phyloP scores from a whole-genome alignment of 257 asterid genomes.

The Scutellaria galericulata region DNA sequence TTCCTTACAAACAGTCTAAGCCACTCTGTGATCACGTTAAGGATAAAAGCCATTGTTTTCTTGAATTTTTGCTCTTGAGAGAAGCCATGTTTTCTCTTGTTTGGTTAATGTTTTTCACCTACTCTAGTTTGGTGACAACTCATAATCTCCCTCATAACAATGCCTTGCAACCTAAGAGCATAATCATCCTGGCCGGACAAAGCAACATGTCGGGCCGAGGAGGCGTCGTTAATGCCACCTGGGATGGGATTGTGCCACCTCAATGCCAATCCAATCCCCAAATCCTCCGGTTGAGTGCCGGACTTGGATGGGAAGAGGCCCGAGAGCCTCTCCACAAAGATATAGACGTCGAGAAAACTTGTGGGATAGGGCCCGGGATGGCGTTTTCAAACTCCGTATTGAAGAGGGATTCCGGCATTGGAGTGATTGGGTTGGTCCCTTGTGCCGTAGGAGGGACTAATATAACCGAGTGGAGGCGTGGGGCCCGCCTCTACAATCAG shows the following conservation, averaged over 20 bases:
- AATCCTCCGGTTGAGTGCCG: conserved; percentile 54
- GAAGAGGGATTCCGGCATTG: conserved; percentile 46
- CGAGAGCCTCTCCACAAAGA: conserved; percentile 82
- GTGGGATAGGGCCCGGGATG: conserved; percentile 95
- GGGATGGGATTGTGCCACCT: conserved; percentile 71
- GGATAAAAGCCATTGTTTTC: background rate
- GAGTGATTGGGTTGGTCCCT: conserved; percentile 74
- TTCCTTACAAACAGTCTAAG: conserved; percentile 30
- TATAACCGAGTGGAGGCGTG: conserved; percentile 64
- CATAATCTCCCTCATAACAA: background rate
- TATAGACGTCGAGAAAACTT: conserved; percentile 53
- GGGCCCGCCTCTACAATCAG: conserved; percentile 49
- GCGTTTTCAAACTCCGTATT: conserved; percentile 54
- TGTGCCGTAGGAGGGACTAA: conserved; percentile 76
- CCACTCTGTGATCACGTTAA: background rate
- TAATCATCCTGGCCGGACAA: conserved; percentile 83
- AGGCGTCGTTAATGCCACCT: conserved; percentile 47
- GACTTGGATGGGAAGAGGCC: conserved; percentile 61
- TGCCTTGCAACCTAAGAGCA: conserved; percentile 41
- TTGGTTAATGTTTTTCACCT: conserved; percentile 45
- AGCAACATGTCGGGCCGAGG: conserved; percentile 97
- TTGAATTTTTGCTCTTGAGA: background rate
- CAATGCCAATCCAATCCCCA: conserved; percentile 44
- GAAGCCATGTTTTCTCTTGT: conserved; percentile 50
- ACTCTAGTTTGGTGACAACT: conserved; percentile 38